Evolutionary conservation across 1,284 basidiomycete genomes (phyloP).

Genomic region (Coriolopsis trogii): DNA sequence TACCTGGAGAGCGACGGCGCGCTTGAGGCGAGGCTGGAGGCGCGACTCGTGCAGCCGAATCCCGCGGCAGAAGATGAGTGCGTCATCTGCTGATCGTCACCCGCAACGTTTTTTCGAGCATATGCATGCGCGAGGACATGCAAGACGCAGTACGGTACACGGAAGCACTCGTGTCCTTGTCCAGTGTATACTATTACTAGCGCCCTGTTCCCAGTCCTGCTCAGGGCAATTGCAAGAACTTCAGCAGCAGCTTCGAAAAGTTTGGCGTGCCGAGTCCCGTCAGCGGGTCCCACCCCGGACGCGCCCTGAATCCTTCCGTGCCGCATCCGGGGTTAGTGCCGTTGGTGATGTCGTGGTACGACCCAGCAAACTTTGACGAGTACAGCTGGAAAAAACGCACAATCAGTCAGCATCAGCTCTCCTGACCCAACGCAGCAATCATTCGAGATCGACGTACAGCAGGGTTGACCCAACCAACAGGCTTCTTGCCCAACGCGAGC

Average conservation of each 20-base stretch:
- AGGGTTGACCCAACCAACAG: constrained; percentile 66
- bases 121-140: too few relatives aligned
- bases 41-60: too few relatives aligned
- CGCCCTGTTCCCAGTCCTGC: too few relatives aligned
- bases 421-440: constrained; percentile 11
- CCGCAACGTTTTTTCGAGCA: too few relatives aligned
- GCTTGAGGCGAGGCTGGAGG: too few relatives aligned
- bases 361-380: constrained; percentile 25
- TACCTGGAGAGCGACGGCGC: too few relatives aligned
- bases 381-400: constrained; percentile 38
- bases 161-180: too few relatives aligned
- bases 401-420: constrained; percentile 30
- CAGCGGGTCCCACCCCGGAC: constrained; percentile 42
- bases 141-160: too few relatives aligned
- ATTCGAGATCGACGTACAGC: constrained; percentile 14
- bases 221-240: constrained; percentile 22
- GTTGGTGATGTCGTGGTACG: constrained; percentile 48
- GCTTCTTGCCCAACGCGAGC: constrained; percentile 41
- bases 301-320: constrained; percentile 39
- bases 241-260: constrained; percentile 27
- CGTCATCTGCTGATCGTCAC: too few relatives aligned
- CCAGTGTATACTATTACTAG: too few relatives aligned
- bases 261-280: constrained; percentile 38
- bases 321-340: constrained; percentile 48
- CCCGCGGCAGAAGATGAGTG: too few relatives aligned